phyloP scores from a whole-genome alignment of 257 asterid species.

The Mitragyna speciosa region DNA sequence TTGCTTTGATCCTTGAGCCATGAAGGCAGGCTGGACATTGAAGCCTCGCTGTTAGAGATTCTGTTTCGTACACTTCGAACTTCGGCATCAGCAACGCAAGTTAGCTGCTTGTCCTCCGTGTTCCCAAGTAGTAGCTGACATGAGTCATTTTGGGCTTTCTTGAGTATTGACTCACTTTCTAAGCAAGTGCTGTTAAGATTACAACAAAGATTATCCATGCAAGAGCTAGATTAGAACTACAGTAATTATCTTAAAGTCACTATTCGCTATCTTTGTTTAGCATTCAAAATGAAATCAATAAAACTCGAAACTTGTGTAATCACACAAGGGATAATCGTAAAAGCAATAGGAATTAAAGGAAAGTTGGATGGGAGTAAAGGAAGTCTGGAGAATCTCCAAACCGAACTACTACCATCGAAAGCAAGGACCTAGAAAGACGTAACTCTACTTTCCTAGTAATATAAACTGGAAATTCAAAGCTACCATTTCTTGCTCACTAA shows the following conservation, averaged over 20 bases:
- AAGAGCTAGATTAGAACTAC: background rate
- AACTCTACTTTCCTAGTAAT: background rate
- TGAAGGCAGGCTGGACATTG: slow-evolving; percentile 57
- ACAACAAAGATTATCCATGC: background rate
- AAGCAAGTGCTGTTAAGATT: slow-evolving; percentile 25
- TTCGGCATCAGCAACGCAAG: slow-evolving; percentile 47
- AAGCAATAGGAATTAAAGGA: background rate
- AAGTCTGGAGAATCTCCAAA: background rate
- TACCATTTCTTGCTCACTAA: background rate
- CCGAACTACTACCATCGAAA: background rate
- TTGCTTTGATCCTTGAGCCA: slow-evolving; percentile 70
- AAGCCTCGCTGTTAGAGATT: slow-evolving; percentile 29
- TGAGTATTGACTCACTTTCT: slow-evolving; percentile 31
- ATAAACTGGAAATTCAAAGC: background rate
- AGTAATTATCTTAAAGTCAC: slow-evolving; percentile 4
- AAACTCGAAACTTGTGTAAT: slow-evolving; percentile 19
- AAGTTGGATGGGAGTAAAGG: background rate
- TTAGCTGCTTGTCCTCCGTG: slow-evolving; percentile 31
- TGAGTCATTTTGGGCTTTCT: slow-evolving; percentile 29
- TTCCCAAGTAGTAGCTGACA: slow-evolving; percentile 22
- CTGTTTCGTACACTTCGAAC: slow-evolving; percentile 27
- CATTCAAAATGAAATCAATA: slow-evolving; percentile 4
- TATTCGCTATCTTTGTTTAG: background rate
- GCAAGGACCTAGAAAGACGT: background rate
- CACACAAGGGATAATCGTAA: background rate